Base-by-base conservation (phyloP, 805 yeast genomes). In the Wickerhamomyces sydowiorum region DNA sequence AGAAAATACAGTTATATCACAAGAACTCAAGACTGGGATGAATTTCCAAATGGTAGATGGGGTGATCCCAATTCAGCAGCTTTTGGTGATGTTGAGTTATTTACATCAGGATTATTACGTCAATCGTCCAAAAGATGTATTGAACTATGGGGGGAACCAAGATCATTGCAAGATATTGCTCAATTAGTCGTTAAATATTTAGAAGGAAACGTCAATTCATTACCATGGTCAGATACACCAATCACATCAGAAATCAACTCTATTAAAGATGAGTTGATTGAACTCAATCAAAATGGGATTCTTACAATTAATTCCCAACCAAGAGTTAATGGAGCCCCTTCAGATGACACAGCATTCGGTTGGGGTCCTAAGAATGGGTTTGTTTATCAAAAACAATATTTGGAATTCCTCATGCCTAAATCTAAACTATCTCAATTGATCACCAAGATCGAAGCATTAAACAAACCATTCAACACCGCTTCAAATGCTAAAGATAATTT, bases 11-110 rank as follows among this genome's bases (percentile, higher is more conserved):
- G 95, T 14, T 91, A 91, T 61, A 80, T 88, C 47, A 76, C 88
- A 37, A 76, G 98, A 62, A 91, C 97, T 8, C 79, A 93, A 21
- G 82, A 84, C 43, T 93, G 99, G 89, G 99, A 93, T 66, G 99
- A 93, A 63, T 93, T 91, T 59, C 99, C 99, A 39, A 93, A 91
- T 63, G 99, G 99, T 46, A 75, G 99, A 67, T 93, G 96, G 90
- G 99, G 99, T 56, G 97, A 93, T 61, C 86, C 97, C 3, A 73
- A 96, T 45, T 93, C 98, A 34, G 99, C 99, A 5, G 98, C 98
- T 2, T 90, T 85, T 65, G 96, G 96, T 55, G 95, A 86, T 50
- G 73, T 89, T 44, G 96, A 87, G 60, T 72, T 85, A 40, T 82
- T 81, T 52, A 93, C 91, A 18, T 77, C 88, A 28, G 80, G 83